These are phyloP conservation scores for Ailanthus altissimus DNA, from an alignment of 345 rosid species.

Conservation along the genomic window DNA sequence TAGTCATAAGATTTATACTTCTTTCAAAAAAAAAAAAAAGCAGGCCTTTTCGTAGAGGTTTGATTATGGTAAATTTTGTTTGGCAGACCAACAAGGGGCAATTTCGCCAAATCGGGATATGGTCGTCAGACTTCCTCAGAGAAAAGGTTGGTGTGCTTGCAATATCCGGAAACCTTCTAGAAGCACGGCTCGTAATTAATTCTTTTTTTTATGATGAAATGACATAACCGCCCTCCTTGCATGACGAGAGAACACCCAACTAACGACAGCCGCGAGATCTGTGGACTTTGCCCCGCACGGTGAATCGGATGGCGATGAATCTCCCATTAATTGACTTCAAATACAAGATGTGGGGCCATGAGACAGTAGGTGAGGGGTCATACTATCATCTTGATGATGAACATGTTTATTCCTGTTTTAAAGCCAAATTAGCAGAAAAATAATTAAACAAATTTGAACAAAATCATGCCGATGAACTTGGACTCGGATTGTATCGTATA, in stretches of 20 bases:
- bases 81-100: neutral
- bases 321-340: conserved; percentile 25
- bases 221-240: neutral
- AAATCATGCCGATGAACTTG: neutral
- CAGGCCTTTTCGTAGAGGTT: neutral
- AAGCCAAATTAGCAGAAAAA: neutral
- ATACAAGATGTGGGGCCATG: conserved; percentile 2
- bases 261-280: conserved; percentile 19
- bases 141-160: conserved; percentile 20
- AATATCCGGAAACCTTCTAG: conserved; percentile 24
- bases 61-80: neutral
- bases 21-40: too few species aligned
- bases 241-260: neutral
- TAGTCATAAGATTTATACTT: neutral
- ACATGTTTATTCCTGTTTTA: conserved; percentile 1
- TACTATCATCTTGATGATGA: neutral
- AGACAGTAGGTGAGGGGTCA: conserved; percentile 28
- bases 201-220: neutral
- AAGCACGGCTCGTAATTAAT: neutral
- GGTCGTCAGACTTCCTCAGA: neutral
- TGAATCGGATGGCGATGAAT: conserved; percentile 22
- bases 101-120: conserved; percentile 14
- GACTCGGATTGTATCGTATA: neutral
- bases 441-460: neutral
- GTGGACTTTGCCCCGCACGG: neutral